A percentile compares a stretch with the other conserved stretches of the same genome.
These are phyloP conservation scores for Sanghuangporus weigelae DNA, from an alignment of 1,284 basidiomycete species.

Conservation along the genomic window DNA sequence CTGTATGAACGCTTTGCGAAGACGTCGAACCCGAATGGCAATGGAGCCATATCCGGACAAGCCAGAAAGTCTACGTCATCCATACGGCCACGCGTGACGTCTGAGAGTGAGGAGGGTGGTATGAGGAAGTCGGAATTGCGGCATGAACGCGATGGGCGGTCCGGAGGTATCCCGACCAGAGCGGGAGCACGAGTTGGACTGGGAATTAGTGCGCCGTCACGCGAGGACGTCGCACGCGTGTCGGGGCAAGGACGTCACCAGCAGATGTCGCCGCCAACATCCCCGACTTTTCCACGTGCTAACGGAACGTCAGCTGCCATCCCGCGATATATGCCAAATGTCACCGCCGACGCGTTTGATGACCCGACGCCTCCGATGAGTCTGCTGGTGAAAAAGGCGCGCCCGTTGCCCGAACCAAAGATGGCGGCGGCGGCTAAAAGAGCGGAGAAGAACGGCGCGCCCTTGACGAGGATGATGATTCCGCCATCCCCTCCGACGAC, in stretches of 20 bases:
- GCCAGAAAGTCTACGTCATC: neutral
- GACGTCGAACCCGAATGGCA: neutral
- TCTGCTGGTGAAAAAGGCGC: neutral
- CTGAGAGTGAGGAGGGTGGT: neutral
- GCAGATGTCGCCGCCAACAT: constrained; percentile 3
- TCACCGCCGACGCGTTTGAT: neutral
- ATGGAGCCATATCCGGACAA: neutral
- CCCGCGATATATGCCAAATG: neutral
- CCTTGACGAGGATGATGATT: neutral
- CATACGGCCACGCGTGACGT: neutral
- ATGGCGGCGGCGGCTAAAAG: neutral
- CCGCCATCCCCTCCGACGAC: neutral
- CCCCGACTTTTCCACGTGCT: neutral
- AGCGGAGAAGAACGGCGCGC: neutral
- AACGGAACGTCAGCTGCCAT: neutral
- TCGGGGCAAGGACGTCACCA: neutral
- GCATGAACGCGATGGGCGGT: neutral
- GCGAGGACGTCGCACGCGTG: neutral
- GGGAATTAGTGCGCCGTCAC: neutral
- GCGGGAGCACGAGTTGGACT: neutral
- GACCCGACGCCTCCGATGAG: neutral
- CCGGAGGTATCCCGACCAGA: neutral
- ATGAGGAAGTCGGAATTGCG: neutral
- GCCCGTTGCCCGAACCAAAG: neutral
- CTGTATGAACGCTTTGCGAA: constrained; percentile 14